Conservation (phyloP, 768 basidiomycete genomes). For the Pisolithus marmoratus region DNA sequence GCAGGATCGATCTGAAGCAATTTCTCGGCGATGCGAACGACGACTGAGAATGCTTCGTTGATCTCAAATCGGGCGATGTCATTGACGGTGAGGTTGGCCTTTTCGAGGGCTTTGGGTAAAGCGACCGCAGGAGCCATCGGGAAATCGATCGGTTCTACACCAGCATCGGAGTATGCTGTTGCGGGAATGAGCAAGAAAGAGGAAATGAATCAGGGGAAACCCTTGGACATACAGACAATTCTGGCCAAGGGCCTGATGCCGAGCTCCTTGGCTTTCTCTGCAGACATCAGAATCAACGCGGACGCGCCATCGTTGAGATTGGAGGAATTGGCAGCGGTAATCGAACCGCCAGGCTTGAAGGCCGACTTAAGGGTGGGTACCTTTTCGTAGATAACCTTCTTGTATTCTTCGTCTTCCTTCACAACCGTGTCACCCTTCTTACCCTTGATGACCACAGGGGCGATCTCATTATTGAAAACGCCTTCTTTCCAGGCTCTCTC, state of each 20-base stretch:
- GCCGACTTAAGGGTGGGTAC: constrained; percentile 82
- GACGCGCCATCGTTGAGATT: constrained; percentile 95
- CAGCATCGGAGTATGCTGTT: constrained; percentile 92
- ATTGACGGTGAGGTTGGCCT: constrained; percentile 72
- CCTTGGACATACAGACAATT: constrained; percentile 72
- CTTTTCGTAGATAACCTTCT: constrained; percentile 93
- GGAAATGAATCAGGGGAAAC: not conserved
- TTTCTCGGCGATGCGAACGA: constrained; percentile 88
- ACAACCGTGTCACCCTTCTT: constrained; percentile 91
- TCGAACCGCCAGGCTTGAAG: constrained; percentile 83
- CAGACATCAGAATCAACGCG: constrained; percentile 91
- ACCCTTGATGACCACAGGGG: constrained; percentile 84
- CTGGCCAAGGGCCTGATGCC: constrained; percentile 91
- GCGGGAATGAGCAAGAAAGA: not conserved
- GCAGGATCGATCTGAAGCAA: constrained; percentile 75
- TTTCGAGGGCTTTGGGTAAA: constrained; percentile 80
- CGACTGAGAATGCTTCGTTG: constrained; percentile 97
- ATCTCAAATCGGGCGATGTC: constrained; percentile 93
- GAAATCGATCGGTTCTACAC: constrained; percentile 96
- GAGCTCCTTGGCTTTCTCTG: constrained; percentile 86
- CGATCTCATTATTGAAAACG: constrained; percentile 81
- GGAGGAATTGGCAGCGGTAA: constrained; percentile 97
- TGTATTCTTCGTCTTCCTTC: constrained; percentile 96
- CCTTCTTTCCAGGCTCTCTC: constrained; percentile 87
- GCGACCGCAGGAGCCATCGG: constrained; percentile 91